phyloP scores from a whole-genome alignment of 768 basidiomycete species.

The Kwoniella sp. region DNA sequence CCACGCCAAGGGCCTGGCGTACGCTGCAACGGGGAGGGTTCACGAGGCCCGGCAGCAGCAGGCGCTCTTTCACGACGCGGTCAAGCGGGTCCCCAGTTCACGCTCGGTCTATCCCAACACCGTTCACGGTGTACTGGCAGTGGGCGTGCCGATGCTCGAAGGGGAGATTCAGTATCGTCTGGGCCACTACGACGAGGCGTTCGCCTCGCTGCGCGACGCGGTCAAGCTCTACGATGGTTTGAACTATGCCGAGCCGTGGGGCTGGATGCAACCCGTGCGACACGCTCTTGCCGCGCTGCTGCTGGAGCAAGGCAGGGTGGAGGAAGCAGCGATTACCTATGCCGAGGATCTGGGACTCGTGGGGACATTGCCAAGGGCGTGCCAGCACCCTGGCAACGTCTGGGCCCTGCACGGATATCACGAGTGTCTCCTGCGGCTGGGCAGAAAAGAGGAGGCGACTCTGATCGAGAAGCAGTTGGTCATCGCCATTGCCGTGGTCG shows the following conservation, averaged over 20 bases:
- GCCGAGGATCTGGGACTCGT: conserved; percentile 37
- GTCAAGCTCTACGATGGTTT: conserved; percentile 31
- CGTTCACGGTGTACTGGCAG: conserved; percentile 15
- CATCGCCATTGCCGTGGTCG: conserved; percentile 28
- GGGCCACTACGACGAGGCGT: conserved; percentile 31
- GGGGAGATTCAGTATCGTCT: conserved; percentile 44
- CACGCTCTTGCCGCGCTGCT: conserved; percentile 40
- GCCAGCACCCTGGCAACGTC: conserved; percentile 42
- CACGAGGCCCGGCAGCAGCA: conserved; percentile 20
- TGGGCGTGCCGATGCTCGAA: conserved; percentile 34
- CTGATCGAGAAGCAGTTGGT: conserved; percentile 20
- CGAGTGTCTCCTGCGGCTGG: conserved; percentile 33
- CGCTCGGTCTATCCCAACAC: conserved; percentile 34
- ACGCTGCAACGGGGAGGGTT: conserved; percentile 21
- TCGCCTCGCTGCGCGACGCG: conserved; percentile 30
- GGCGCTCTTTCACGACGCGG: conserved; percentile 5
- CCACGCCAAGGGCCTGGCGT: conserved; percentile 34
- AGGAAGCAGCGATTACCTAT: conserved; percentile 29
- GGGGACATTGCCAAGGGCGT: conserved; percentile 22
- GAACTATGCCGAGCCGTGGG: conserved; percentile 39
- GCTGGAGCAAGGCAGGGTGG: conserved; percentile 33
- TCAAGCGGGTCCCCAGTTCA: conserved; percentile 16
- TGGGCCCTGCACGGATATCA: conserved; percentile 43
- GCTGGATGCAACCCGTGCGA: conserved; percentile 40
- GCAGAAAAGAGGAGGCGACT: conserved; percentile 22